phyloP scores from a whole-genome alignment of 306 rosid species.

The Lotus japonicus region DNA sequence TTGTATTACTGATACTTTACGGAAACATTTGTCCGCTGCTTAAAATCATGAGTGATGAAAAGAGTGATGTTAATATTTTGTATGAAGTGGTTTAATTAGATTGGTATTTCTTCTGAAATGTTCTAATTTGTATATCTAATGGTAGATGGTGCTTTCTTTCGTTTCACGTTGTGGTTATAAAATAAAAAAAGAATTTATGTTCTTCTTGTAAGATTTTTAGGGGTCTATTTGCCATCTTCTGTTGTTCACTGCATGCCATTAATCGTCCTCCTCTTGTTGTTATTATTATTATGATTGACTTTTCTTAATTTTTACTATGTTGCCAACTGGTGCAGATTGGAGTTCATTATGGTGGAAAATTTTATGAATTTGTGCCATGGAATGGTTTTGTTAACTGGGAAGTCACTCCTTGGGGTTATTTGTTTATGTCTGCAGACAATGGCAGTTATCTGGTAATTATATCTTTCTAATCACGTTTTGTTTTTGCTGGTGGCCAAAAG shows the following conservation, averaged over 20 bases:
- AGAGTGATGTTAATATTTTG: too few relatives aligned
- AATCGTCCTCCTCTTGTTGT: background rate
- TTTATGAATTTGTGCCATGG: slow-evolving; percentile 96
- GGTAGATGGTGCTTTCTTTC: background rate
- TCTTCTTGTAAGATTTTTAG: background rate
- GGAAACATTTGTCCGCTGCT: background rate
- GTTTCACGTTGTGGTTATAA: background rate
- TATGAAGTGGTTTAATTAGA: background rate
- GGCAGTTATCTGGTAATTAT: slow-evolving; percentile 59
- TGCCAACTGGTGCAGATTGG: slow-evolving; percentile 62
- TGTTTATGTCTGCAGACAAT: slow-evolving; percentile 72
- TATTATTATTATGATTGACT: background rate
- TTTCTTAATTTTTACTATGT: slow-evolving; percentile 18
- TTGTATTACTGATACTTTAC: background rate
- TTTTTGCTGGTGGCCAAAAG: too few relatives aligned
- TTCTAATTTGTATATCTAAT: background rate
- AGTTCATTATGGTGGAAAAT: slow-evolving; percentile 66
- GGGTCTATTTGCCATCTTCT: background rate
- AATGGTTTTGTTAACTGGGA: slow-evolving; percentile 77
- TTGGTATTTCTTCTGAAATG: background rate
- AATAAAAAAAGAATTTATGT: background rate
- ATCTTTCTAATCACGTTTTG: too few relatives aligned
- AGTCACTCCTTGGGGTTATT: slow-evolving; percentile 77
- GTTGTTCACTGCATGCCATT: background rate
- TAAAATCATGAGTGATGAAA: too few relatives aligned